These are phyloP conservation scores for Populus simonii DNA, from an alignment of 345 rosid species.

Conservation along the genomic window DNA sequence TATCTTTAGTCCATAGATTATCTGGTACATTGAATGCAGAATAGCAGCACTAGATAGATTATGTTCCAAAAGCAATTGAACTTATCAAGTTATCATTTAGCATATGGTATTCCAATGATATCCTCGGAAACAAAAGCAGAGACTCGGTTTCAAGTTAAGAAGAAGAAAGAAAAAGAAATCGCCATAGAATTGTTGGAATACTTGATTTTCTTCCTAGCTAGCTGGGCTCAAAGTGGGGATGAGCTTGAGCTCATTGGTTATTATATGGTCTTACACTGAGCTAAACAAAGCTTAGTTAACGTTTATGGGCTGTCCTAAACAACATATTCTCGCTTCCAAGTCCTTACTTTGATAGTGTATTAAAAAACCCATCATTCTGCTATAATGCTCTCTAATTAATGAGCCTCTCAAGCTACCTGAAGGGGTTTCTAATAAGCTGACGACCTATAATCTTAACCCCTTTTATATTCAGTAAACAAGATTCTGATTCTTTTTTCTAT, in stretches of 20 bases:
- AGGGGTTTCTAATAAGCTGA: neutral
- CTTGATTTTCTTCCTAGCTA: neutral
- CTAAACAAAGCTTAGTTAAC: neutral
- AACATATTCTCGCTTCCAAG: neutral
- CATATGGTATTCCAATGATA: neutral
- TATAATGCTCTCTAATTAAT: too few species aligned
- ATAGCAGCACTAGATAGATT: neutral
- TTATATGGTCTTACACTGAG: neutral
- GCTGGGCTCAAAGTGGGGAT: neutral
- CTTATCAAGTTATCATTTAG: neutral
- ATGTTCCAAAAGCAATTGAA: neutral
- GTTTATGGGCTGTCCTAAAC: neutral
- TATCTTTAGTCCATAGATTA: neutral
- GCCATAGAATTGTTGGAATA: neutral
- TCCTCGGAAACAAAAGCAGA: neutral
- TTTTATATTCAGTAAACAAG: neutral
- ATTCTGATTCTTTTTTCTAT: slow-evolving; percentile 5
- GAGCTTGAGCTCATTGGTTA: neutral
- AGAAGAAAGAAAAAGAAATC: neutral
- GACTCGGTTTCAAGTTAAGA: neutral
- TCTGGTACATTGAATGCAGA: neutral
- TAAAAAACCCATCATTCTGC: too few species aligned
- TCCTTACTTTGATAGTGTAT: neutral
- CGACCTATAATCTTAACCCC: neutral
- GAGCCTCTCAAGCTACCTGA: neutral